These are phyloP conservation scores for Quercus glauca DNA, from an alignment of 306 rosid species.

Conservation along the genomic window DNA sequence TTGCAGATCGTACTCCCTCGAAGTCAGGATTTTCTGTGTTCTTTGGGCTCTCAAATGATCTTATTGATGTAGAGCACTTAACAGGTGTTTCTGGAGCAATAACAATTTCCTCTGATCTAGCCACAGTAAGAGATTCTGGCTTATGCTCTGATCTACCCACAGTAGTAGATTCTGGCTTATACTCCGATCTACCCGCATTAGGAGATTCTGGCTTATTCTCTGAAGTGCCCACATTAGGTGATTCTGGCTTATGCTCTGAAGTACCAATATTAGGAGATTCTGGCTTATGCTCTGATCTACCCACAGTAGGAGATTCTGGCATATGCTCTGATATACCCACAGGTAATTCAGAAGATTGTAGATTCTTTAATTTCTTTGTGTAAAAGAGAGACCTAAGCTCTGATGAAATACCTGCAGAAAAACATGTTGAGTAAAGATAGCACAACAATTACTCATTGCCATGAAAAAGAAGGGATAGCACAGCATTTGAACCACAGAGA, in stretches of 20 bases:
- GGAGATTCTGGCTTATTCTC: slow-evolving; percentile 17
- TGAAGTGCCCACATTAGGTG: slow-evolving; percentile 15
- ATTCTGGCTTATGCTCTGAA: slow-evolving; percentile 17
- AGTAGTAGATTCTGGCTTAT: not conserved
- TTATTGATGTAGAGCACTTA: slow-evolving; percentile 24
- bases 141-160: not conserved
- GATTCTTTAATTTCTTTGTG: slow-evolving; percentile 32
- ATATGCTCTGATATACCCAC: slow-evolving; percentile 23
- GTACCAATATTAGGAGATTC: slow-evolving; percentile 1
- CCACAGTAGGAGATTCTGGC: slow-evolving; percentile 13
- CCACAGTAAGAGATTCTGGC: slow-evolving; percentile 31
- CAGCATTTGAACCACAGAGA: not conserved
- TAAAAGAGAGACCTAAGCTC: slow-evolving; percentile 44
- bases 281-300: slow-evolving; percentile 13
- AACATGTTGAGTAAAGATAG: slow-evolving; percentile 29
- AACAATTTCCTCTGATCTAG: slow-evolving; percentile 25
- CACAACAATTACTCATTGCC: not conserved
- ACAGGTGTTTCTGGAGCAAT: slow-evolving; percentile 65
- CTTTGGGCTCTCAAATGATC: slow-evolving; percentile 34
- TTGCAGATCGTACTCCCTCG: slow-evolving; percentile 26
- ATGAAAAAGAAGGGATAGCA: not conserved
- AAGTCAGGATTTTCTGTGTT: slow-evolving; percentile 31
- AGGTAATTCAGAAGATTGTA: slow-evolving; percentile 16
- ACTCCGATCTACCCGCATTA: slow-evolving; percentile 22
- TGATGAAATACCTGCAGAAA: slow-evolving; percentile 44